Conservation (phyloP, 345 rosid species). For the Eutrema yunnanense region DNA sequence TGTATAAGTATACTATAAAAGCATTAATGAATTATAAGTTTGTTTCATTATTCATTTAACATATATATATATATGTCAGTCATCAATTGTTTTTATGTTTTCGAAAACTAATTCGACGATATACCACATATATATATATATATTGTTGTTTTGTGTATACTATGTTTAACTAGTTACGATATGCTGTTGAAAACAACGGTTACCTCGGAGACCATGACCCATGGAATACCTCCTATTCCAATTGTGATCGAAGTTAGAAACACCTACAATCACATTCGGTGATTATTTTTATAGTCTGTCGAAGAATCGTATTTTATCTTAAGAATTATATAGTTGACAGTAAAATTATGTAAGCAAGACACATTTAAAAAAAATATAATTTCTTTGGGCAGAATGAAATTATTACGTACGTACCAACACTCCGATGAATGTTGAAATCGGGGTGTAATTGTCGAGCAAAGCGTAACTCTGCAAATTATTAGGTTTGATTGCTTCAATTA, state of each 20-base stretch:
- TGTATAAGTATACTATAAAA: neutral
- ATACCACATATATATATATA: too few relatives aligned
- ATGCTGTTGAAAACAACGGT: neutral
- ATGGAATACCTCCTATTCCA: conserved; percentile 76
- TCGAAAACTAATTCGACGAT: neutral
- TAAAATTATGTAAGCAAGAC: neutral
- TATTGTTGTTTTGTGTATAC: neutral
- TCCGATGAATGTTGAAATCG: conserved; percentile 23
- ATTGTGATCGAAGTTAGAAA: conserved; percentile 44
- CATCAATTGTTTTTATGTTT: neutral
- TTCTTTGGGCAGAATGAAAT: neutral
- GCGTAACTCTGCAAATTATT: conserved; percentile 16
- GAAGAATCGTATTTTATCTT: neutral
- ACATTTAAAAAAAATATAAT: neutral
- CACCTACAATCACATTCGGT: conserved; percentile 22
- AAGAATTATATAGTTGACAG: neutral
- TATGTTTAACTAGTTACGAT: neutral
- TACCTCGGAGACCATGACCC: conserved; percentile 89
- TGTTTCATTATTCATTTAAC: too few relatives aligned
- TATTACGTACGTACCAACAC: conserved; percentile 13
- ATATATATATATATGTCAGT: neutral
- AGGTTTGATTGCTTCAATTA: neutral
- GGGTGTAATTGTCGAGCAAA: conserved; percentile 9
- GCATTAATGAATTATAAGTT: neutral
- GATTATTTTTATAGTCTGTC: neutral